Evolutionary conservation across 2,329 filamentous ascomycete species (phyloP), one percentile per base, ranked within the genome.

Genomic region (Colletotrichum sp.): DNA sequence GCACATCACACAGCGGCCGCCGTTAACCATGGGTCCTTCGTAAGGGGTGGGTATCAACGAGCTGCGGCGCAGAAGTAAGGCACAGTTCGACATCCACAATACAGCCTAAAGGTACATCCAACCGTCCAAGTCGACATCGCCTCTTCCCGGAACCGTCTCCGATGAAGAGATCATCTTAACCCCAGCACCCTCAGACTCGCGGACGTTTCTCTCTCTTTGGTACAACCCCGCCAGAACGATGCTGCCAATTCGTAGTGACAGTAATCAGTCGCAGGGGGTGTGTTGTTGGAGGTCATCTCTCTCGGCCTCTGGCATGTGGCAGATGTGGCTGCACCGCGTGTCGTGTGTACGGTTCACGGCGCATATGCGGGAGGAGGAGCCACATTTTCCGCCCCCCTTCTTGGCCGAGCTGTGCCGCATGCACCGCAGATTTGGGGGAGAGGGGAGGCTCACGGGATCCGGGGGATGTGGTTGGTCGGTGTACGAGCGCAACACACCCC

Each of bases 261-360:
- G 43, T 22, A 52, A 22, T 52, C 43, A 52, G 43, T 52, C 43
- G n/a, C 43, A 48, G 43, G 43, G 43, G 43, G n/a, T 22, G 43
- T 25, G n/a, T 22, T 52, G 43, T 52, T 52, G 43, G 43, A 8
- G 43, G 43, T 52, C 43, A 39, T 8, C 43, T 22, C 43, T 52
- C 43, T 52, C n/a, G 43, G 43, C n/a, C 43, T 52, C 43, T 52
- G 43, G 43, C 43, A 52, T 52, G 43, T 52, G 69, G 69, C 55
- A 73, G 55, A 69, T 62, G 65, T 69, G 55, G 70, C 65, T 68
- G 55, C 65, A 69, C 70, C 55, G 56, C 55, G 48, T 66, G 62
- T 30, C 10, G 28, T 22, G 43, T 60, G 15, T 66, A 72, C 70
- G 64, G 43, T 60, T 52, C 56, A 72, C 70, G 64, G 55, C 55